Evolutionary conservation across 106 monocot genomes (phyloP), one percentile per base, ranked within the genome.

Genomic region (Dactylorhiza incarnata): DNA sequence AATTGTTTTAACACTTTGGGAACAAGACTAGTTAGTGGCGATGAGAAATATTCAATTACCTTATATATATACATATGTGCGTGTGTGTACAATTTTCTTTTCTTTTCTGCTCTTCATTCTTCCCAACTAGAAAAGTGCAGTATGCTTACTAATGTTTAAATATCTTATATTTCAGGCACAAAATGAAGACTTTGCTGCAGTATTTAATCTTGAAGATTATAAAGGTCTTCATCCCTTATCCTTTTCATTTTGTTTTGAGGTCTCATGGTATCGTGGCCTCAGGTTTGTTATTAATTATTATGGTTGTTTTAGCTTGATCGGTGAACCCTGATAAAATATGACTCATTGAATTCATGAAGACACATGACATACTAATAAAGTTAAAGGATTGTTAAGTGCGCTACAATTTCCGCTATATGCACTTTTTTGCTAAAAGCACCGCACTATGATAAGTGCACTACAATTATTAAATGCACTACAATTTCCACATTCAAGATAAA

Each of bases 161-260:
- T 74, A 7, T 80, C 48, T 74, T 78, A 2, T 29, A 77, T 62
- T 48, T 49, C 85, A 96, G 95, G 93, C 83, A 78, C 95, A 96
- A 83, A 96, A 96, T 80, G 95, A 93, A 47, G 82, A 93, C 25
- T 96, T 96, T 77, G 73, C 90, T 61, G 84, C 90, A 56, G 73
- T 93, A 9, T 96, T 96, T 73, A 96, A 96, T 78, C 80, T 96
- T 62, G 93, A 96, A 75, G 95, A 96, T 73, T 93, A 89, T 73
- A 91, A 85, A 91, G 93, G 95, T 95, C 46, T 5, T 45, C 29
- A 5, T 25, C 74, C 71, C 16, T 37, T 43, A 69, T 13, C 43
- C 49, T 6, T 67, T 74, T 20, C 71, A 16, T 22, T 16, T 72
- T 45, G 12, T 9, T 78, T 20, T 45, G 1, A 20, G 44, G 11